These are phyloP conservation scores for Saccharum spontaneum DNA, from an alignment of 176 grass and related monocot species.

Conservation along the genomic window DNA sequence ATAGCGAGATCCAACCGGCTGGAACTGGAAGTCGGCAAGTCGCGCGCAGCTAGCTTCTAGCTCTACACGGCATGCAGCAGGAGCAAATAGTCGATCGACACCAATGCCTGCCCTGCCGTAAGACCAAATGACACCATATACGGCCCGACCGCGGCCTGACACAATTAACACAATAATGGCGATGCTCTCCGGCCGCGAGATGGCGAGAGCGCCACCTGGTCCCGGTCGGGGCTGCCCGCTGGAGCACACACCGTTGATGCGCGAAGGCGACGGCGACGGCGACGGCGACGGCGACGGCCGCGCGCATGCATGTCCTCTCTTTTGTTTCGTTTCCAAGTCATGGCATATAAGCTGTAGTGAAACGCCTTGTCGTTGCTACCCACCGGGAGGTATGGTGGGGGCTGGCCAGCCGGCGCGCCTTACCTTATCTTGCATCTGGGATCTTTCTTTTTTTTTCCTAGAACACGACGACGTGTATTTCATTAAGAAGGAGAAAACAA, in stretches of 20 bases:
- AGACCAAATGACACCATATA: not conserved
- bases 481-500: too few relatives aligned
- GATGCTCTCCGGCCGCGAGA: not conserved
- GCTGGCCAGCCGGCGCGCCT: not conserved
- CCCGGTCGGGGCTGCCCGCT: not conserved
- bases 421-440: not conserved
- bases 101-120: not conserved
- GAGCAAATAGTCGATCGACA: not conserved
- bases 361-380: slow-evolving; percentile 13
- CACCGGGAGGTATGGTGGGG: not conserved
- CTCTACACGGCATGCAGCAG: too few relatives aligned
- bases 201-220: not conserved
- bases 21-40: too few relatives aligned
- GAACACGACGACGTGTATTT: too few relatives aligned
- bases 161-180: not conserved
- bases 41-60: too few relatives aligned
- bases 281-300: not conserved
- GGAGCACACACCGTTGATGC: not conserved
- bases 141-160: not conserved
- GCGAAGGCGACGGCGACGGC: slow-evolving; percentile 5
- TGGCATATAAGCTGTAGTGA: not conserved
- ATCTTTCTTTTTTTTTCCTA: not conserved
- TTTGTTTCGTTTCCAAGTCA: not conserved
- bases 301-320: not conserved
- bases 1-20: too few relatives aligned